A percentile compares a stretch with the other conserved stretches of the same genome.
These are phyloP conservation scores for Pascua sp. DNA, from an alignment of 1,284 basidiomycete species.

Conservation along the genomic window DNA sequence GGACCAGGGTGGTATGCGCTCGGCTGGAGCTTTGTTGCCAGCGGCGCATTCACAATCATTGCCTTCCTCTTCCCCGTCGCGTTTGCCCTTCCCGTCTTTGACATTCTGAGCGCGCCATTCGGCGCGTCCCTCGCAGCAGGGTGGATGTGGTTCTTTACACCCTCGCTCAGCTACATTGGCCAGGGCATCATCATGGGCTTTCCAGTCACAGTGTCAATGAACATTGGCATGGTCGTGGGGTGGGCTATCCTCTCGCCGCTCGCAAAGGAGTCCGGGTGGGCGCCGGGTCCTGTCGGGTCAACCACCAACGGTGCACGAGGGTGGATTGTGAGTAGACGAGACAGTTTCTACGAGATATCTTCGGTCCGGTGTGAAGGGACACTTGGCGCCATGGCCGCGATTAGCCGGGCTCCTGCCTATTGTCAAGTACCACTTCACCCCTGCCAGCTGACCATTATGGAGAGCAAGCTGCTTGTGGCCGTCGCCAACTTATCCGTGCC, in stretches of 20 bases:
- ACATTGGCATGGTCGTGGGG: constrained; percentile 87
- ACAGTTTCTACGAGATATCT: neutral
- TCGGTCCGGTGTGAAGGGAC: no score
- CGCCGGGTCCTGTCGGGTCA: constrained; percentile 79
- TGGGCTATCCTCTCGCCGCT: constrained; percentile 89
- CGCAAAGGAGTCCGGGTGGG: constrained; percentile 78
- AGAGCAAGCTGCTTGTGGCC: no score
- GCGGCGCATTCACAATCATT: constrained; percentile 67
- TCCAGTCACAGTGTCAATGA: constrained; percentile 91
- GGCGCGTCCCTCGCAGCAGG: constrained; percentile 62
- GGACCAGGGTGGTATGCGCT: constrained; percentile 67
- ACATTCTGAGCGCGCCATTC: constrained; percentile 56
- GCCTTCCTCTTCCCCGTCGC: constrained; percentile 75
- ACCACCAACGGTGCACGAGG: constrained; percentile 79
- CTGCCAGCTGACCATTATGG: no score
- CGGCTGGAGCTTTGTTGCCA: constrained; percentile 68
- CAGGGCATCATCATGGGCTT: constrained; percentile 99
- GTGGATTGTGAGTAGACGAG: constrained; percentile 61
- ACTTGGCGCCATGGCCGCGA: no score
- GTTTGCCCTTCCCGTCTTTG: constrained; percentile 89
- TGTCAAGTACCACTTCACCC: no score
- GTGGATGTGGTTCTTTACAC: constrained; percentile 95
- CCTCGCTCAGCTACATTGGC: constrained; percentile 84
- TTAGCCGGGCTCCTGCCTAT: no score
- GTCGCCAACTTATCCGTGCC: no score